These are phyloP conservation scores for Metrosideros polymorpha DNA, from an alignment of 441 rosid genomes.

Conservation along the genomic window DNA sequence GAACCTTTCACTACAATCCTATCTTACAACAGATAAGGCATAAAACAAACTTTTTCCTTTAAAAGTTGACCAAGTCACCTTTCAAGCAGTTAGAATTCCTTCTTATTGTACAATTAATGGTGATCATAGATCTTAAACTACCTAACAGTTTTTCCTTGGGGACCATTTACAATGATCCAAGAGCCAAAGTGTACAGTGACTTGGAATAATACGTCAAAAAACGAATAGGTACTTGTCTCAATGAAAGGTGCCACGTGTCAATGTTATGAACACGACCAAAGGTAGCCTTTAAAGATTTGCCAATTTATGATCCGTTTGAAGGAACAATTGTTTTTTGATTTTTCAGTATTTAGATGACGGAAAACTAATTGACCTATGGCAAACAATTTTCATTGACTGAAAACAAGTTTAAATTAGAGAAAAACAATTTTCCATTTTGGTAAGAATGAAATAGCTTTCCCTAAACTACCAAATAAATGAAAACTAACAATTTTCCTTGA, in stretches of 20 bases:
- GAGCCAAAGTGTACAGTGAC: too few species aligned
- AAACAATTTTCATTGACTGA: too few species aligned
- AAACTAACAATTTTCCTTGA: too few species aligned
- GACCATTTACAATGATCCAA: background rate
- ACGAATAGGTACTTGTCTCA: background rate
- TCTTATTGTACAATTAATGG: background rate
- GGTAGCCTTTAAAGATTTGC: too few species aligned
- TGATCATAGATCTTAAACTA: background rate
- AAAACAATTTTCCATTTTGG: too few species aligned
- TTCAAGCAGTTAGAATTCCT: background rate
- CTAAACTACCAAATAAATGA: background rate
- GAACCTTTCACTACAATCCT: background rate
- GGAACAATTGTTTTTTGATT: too few species aligned
- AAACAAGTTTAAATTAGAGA: too few species aligned
- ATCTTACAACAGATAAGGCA: background rate
- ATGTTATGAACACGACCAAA: too few species aligned
- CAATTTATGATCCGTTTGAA: too few species aligned
- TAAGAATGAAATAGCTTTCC: too few species aligned
- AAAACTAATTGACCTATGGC: too few species aligned
- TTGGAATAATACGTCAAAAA: background rate
- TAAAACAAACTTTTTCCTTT: background rate
- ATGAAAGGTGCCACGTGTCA: background rate
- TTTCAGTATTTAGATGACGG: background rate
- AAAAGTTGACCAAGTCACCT: background rate
- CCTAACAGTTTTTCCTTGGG: background rate